Evolutionary conservation across 441 rosid species (phyloP).

Genomic region (Erodium moschatum): DNA sequence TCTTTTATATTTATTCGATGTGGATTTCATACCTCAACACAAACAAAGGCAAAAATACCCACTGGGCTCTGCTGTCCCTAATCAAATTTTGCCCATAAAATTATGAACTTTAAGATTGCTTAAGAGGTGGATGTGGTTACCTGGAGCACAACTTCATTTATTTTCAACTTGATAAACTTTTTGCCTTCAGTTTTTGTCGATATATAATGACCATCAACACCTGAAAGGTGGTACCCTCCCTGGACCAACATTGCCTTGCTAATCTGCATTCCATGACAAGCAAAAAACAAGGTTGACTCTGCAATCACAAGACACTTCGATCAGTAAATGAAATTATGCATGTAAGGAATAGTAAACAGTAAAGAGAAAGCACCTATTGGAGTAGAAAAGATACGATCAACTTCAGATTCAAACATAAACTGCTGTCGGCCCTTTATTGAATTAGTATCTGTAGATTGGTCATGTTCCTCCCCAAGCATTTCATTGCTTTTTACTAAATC

Average conservation of each 20-base stretch:
- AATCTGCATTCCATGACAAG: slow-evolving; percentile 76
- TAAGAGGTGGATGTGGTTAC: slow-evolving; percentile 32
- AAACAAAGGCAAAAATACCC: neutral
- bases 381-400: slow-evolving; percentile 87
- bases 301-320: slow-evolving; percentile 29
- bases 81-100: neutral
- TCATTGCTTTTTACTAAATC: slow-evolving; percentile 53
- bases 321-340: slow-evolving; percentile 27
- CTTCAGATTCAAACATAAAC: slow-evolving; percentile 88
- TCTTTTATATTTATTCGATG: no score
- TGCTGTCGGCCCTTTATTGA: slow-evolving; percentile 73
- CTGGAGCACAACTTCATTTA: slow-evolving; percentile 82
- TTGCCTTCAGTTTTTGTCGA: slow-evolving; percentile 79
- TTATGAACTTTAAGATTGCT: neutral
- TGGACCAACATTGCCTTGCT: slow-evolving; percentile 81
- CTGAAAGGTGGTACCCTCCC: slow-evolving; percentile 43
- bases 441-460: slow-evolving; percentile 47
- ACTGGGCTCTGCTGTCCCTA: neutral
- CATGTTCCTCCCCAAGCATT: slow-evolving; percentile 54
- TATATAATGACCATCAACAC: slow-evolving; percentile 75
- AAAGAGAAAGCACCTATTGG: slow-evolving; percentile 61
- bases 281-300: slow-evolving; percentile 92
- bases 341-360: slow-evolving; percentile 16
- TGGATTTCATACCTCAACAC: no score
- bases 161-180: slow-evolving; percentile 78